These are phyloP conservation scores for Sugiyamaella floridensis DNA, from an alignment of 805 yeast genomes.

Conservation along the genomic window DNA sequence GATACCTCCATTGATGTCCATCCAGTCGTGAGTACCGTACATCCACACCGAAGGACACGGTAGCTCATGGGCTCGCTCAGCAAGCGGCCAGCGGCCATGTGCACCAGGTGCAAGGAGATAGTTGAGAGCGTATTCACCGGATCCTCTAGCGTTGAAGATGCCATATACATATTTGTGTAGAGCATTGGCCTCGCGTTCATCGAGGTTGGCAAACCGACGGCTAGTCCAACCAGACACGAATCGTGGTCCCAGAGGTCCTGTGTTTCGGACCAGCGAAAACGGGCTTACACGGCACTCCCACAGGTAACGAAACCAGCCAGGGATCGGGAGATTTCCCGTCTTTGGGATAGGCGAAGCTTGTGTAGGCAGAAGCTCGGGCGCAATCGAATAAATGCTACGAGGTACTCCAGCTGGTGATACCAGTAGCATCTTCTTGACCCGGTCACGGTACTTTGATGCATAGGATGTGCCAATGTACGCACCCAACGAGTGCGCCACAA, in stretches of 20 bases:
- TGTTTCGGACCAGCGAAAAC: conserved; percentile 64
- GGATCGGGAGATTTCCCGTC: conserved; percentile 36
- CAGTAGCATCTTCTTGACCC: conserved; percentile 61
- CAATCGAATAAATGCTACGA: conserved; percentile 34
- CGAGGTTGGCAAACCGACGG: conserved; percentile 63
- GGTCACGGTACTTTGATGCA: conserved; percentile 51
- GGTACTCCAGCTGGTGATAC: conserved; percentile 87
- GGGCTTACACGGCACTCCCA: conserved; percentile 91
- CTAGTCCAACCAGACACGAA: conserved; percentile 86
- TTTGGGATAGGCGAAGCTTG: conserved; percentile 10
- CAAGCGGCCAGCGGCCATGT: conserved; percentile 69
- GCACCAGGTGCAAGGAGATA: conserved; percentile 88
- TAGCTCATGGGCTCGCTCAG: conserved; percentile 43
- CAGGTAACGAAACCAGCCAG: conserved; percentile 67
- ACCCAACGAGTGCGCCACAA: conserved; percentile 86
- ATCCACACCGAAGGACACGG: conserved; percentile 69
- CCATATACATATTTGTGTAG: conserved; percentile 77
- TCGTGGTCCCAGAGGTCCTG: conserved; percentile 79
- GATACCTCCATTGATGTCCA: conserved; percentile 40
- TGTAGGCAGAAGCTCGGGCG: conserved; percentile 17
- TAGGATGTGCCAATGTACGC: conserved; percentile 74
- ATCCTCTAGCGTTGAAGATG: conserved; percentile 79
- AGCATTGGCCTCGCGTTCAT: conserved; percentile 38
- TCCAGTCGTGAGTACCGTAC: conserved; percentile 78
- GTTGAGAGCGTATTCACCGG: conserved; percentile 88